Base-by-base conservation (phyloP, 805 yeast genomes). In the Torulaspora microellipsoides region DNA sequence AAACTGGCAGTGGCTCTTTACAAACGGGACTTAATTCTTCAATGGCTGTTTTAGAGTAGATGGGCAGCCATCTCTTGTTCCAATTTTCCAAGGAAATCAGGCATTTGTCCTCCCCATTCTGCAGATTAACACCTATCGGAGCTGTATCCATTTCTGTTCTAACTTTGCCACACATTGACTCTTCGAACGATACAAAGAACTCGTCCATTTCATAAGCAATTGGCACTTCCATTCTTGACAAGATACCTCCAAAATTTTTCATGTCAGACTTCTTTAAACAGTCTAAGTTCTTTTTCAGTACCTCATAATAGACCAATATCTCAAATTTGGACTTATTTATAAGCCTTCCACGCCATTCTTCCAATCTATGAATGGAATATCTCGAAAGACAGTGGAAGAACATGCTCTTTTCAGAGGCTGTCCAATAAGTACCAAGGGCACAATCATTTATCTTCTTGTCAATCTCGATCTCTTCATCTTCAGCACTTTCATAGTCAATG, bases 141-240 rank as follows among this genome's bases (percentile, higher is more conserved):
- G 33, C 25, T 14, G 34, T 40, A 31, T 47, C 46, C 27, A 34
- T 37, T 34, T 52, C 51, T 28, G 39, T 42, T 29, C 47, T 42
- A 3, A 53, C 37, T 14, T 42, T 45, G 10, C 34, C 31, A 15
- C 60, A 50, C 52, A 60, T 48, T 15, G 37, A 32, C 23, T 60
- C 64, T 37, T 63, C 67, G 20, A 60, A 33, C 11, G 49, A 46
- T 20, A 60, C 46, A 27, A 50, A 58, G 23, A 44, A 43, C 15
- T 60, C 64, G 42, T 52, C 56, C 59, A 64, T 54, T 34, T 64
- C 66, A 38, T 62, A 62, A 12, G 68, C 66, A 27, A 62, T 59
- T 2, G 66, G 66, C 3, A 58, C 40, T n/a, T 60, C 59, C 4
- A 15, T 42, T 25, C 55, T 37, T 11, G 48, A 40, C 14, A 58